These are phyloP conservation scores for Dendrostoma leiphaemia DNA, from an alignment of 2,329 filamentous ascomycete species.

Conservation along the genomic window DNA sequence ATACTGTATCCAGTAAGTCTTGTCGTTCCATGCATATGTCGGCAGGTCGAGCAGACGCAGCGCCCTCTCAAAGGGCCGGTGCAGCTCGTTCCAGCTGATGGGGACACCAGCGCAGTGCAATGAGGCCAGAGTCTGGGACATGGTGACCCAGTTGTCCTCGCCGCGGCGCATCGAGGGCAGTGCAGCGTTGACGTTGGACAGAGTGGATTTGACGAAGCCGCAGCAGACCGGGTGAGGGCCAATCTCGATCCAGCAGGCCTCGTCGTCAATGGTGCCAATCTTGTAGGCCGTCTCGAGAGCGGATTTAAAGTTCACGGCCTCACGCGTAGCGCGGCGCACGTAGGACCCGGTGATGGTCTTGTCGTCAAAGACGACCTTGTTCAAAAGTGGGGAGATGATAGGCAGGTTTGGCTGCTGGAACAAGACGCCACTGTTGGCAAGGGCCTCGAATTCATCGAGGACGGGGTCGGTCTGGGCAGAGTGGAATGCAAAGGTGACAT, in stretches of 20 bases:
- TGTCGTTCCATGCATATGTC: conserved; percentile 66
- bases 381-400: not conserved
- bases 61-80: conserved; percentile 56
- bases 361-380: not conserved
- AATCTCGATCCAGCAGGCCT: conserved; percentile 58
- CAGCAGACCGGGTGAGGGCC: conserved; percentile 66
- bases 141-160: conserved; percentile 56
- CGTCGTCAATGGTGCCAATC: not conserved
- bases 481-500: conserved; percentile 36
- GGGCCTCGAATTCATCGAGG: conserved; percentile 43
- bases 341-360: not conserved
- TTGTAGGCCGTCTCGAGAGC: conserved; percentile 29
- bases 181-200: conserved; percentile 39
- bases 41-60: conserved; percentile 63
- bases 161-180: conserved; percentile 52
- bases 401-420: not conserved
- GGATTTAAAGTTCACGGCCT: conserved; percentile 63
- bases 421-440: conserved; percentile 23
- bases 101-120: conserved; percentile 55
- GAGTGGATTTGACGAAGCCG: conserved; percentile 56
- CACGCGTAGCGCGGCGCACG: conserved; percentile 33
- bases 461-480: conserved; percentile 38
- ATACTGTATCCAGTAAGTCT: conserved; percentile 63
- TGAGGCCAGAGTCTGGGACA: conserved; percentile 45
- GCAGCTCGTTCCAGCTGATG: conserved; percentile 61